Evolutionary conservation across 2,329 filamentous ascomycete genomes (phyloP), one percentile per base, ranked within the genome.

Genomic region (Hawksworthiomyces lignivorus): DNA sequence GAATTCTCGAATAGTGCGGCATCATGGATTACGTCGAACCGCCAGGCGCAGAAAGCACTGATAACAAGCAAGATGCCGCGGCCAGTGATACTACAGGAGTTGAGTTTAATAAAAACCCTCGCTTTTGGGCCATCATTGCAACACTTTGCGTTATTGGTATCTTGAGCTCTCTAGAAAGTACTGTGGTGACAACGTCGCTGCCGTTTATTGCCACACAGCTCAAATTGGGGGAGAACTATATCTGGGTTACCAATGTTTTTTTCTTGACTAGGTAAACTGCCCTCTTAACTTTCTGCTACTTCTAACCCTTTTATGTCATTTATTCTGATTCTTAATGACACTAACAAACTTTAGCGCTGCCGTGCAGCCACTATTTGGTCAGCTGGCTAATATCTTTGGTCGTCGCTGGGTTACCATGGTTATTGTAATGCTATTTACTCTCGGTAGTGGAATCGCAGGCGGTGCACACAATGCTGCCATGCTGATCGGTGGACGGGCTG

Each of bases 281-380:
- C n/a, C n/a, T n/a, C n/a, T n/a, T n/a, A n/a, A n/a, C n/a, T n/a
- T n/a, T n/a, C n/a, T n/a, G n/a, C n/a, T n/a, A n/a, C n/a, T n/a
- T n/a, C n/a, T n/a, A n/a, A n/a, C n/a, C n/a, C n/a, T n/a, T n/a
- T n/a, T n/a, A n/a, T n/a, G n/a, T n/a, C n/a, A n/a, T 50, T 55
- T 26, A 8, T 26, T 4, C 12, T 26, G 12, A 18, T 18, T 17
- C 30, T 32, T 44, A 19, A 26, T 44, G 2, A 36, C 43, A 26
- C 8, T 12, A 26, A n/a, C n/a, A n/a, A n/a, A n/a, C n/a, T n/a
- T n/a, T 14, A 28, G 20, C 4, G 31, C 35, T 29, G 36, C 41
- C 26, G 31, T 83, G 51, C 84, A 88, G 55, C 84, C 84, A 1
- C 62, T 87, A 1, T 87, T 82, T 34, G 52, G 53, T 31, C 53